A percentile compares a stretch with the other conserved stretches of the same genome.
Evolutionary conservation across 495 filamentous ascomycete genomes (phyloP).

Genomic region (Aspergillus sclerotiicarbonarius): DNA sequence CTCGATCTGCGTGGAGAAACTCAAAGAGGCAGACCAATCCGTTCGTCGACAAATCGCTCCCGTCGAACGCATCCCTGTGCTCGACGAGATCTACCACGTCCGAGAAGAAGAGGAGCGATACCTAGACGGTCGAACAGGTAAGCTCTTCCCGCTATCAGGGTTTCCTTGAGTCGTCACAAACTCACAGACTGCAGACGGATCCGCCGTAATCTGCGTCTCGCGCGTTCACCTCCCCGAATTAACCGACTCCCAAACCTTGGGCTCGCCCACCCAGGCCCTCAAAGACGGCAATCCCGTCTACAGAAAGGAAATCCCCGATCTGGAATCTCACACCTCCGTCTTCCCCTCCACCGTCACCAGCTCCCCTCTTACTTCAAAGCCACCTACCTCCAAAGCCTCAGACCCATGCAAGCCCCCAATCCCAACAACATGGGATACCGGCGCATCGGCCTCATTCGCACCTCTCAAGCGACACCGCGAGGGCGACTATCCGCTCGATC

Average conservation of each 20-base stretch:
- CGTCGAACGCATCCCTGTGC: constrained; percentile 34
- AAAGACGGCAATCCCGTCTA: constrained; percentile 16
- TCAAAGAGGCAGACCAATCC: constrained; percentile 42
- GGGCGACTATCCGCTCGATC: constrained; percentile 16
- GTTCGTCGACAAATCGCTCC: constrained; percentile 43
- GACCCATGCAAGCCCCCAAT: constrained; percentile 2
- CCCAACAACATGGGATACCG: constrained; percentile 7
- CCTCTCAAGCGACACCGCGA: constrained; percentile 26
- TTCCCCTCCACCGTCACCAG: constrained; percentile 17
- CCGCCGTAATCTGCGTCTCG: constrained; percentile 27
- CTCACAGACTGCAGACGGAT: constrained; percentile 14
- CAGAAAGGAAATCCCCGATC: constrained; percentile 19
- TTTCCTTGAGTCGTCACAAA: background rate
- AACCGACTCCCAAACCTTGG: constrained; percentile 15
- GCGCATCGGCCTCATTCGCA: constrained; percentile 9
- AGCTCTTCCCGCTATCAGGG: constrained; percentile 10
- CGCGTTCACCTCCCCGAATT: constrained; percentile 35
- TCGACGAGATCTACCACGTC: constrained; percentile 67
- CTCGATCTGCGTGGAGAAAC: constrained; percentile 33
- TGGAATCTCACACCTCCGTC: constrained; percentile 25
- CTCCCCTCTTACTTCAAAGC: constrained; percentile 15
- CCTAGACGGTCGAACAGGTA: constrained; percentile 56
- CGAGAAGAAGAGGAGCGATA: constrained; percentile 61
- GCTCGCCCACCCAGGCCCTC: constrained; percentile 9
- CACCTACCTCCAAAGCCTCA: constrained; percentile 12